Percentiles rank a stretch among this genome's conserved stretches.
phyloP scores from a whole-genome alignment of 2,329 filamentous ascomycete genomes.

The Cyclaneusma minus region DNA sequence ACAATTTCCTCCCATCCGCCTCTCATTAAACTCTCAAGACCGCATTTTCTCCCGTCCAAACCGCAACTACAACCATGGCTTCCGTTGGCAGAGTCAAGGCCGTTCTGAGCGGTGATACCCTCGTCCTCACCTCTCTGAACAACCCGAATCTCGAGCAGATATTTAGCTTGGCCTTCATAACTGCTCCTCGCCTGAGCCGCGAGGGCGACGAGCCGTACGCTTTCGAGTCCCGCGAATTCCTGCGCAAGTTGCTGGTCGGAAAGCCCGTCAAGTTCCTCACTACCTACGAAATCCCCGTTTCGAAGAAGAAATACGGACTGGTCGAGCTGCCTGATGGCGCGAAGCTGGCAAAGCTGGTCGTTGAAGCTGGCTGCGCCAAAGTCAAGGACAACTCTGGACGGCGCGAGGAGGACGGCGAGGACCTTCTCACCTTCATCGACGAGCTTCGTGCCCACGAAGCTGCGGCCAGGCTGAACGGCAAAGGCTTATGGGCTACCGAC shows the following conservation, averaged over 20 bases:
- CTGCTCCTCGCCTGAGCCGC: constrained; percentile 69
- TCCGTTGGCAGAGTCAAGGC: constrained; percentile 73
- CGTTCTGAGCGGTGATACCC: constrained; percentile 83
- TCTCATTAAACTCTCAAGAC: too few species aligned
- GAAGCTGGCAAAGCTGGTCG: constrained; percentile 63
- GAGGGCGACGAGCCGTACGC: constrained; percentile 87
- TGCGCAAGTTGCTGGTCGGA: constrained; percentile 71
- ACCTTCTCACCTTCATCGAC: constrained; percentile 51
- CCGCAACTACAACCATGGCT: constrained; percentile 22
- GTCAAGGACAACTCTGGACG: constrained; percentile 86
- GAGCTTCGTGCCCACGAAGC: constrained; percentile 63
- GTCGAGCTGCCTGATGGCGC: constrained; percentile 63
- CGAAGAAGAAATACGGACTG: constrained; percentile 75
- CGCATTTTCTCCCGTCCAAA: too few species aligned
- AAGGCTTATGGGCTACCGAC: constrained; percentile 63
- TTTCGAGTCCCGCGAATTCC: constrained; percentile 87
- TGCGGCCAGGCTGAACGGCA: constrained; percentile 61
- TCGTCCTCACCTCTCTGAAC: constrained; percentile 67
- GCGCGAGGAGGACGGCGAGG: constrained; percentile 73
- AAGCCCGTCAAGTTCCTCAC: constrained; percentile 76
- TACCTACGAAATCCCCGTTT: constrained; percentile 74
- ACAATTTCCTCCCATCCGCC: too few species aligned
- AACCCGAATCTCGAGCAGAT: constrained; percentile 73
- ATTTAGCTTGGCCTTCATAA: constrained; percentile 84
- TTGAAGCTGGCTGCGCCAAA: constrained; percentile 85